Evolutionary conservation across 345 rosid species (phyloP).

Genomic region (Syzygium aromaticum): DNA sequence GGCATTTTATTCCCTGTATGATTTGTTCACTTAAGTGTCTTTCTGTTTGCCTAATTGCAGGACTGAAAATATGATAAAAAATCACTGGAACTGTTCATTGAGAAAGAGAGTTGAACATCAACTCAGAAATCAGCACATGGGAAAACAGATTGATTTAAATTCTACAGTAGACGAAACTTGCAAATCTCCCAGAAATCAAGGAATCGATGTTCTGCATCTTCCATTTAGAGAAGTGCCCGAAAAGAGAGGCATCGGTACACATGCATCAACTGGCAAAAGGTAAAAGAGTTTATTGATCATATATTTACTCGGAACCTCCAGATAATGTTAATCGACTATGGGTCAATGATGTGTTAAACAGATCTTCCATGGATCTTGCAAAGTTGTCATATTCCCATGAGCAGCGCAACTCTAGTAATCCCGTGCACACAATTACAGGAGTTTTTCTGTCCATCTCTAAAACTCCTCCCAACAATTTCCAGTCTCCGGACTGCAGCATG

Average conservation of each 20-base stretch:
- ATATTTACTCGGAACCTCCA: background rate
- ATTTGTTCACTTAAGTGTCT: background rate
- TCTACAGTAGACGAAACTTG: background rate
- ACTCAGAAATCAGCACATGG: background rate
- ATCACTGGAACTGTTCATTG: slow-evolving; percentile 63
- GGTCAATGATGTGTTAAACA: background rate
- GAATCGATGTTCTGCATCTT: background rate
- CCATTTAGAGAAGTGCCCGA: background rate
- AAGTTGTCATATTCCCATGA: background rate
- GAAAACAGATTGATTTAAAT: background rate
- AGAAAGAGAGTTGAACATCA: slow-evolving; percentile 33
- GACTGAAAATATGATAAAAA: slow-evolving; percentile 62
- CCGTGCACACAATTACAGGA: background rate
- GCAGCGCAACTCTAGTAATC: background rate
- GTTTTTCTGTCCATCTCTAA: background rate
- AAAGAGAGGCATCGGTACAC: background rate
- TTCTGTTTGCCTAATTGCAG: slow-evolving; percentile 12
- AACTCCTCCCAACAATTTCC: background rate
- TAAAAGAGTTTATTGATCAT: background rate
- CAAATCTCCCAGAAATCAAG: background rate
- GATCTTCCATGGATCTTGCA: background rate
- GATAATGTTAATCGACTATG: background rate
- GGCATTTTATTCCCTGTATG: background rate
- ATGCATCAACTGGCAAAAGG: background rate
- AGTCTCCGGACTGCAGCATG: background rate